phyloP scores from a whole-genome alignment of 352 stramenopile species.

The Globisporangium cederbergense region DNA sequence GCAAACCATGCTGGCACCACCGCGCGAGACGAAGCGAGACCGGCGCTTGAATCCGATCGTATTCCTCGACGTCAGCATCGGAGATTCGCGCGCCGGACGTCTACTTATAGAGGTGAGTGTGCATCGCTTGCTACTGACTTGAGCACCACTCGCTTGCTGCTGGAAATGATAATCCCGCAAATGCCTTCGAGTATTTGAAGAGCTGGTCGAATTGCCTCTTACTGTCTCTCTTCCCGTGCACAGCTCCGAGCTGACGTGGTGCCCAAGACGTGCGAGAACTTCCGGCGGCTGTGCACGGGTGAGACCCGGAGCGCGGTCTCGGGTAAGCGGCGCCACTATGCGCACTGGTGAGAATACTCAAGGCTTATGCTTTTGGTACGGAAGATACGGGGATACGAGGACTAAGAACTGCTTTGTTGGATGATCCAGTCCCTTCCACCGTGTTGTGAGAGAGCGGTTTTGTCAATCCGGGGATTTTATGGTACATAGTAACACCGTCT shows the following conservation, averaged over 20 bases:
- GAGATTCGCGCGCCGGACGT: constrained; percentile 73
- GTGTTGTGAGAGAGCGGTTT: constrained; percentile 90
- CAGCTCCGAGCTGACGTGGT: constrained; percentile 93
- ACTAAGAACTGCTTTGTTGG: not conserved
- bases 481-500: constrained; percentile 23
- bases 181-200: not conserved
- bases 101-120: constrained; percentile 88
- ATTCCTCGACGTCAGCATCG: constrained; percentile 95
- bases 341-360: constrained; percentile 32
- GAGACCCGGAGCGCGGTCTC: constrained; percentile 64
- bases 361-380: constrained; percentile 17
- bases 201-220: not conserved
- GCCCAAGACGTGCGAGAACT: constrained; percentile 95
- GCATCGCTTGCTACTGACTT: too few species aligned
- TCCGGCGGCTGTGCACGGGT: constrained; percentile 94
- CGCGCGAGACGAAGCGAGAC: constrained; percentile 2
- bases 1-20: not conserved
- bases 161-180: not conserved
- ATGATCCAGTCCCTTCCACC: constrained; percentile 73
- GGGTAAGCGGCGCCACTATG: constrained; percentile 51
- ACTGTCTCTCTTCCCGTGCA: not conserved
- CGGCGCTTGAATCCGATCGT: constrained; percentile 81
- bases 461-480: constrained; percentile 91
- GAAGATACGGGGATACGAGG: not conserved
- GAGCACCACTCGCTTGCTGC: too few species aligned